Conservation (phyloP, 139 green algal species). For the Chlamydomonas sphaeroides region DNA sequence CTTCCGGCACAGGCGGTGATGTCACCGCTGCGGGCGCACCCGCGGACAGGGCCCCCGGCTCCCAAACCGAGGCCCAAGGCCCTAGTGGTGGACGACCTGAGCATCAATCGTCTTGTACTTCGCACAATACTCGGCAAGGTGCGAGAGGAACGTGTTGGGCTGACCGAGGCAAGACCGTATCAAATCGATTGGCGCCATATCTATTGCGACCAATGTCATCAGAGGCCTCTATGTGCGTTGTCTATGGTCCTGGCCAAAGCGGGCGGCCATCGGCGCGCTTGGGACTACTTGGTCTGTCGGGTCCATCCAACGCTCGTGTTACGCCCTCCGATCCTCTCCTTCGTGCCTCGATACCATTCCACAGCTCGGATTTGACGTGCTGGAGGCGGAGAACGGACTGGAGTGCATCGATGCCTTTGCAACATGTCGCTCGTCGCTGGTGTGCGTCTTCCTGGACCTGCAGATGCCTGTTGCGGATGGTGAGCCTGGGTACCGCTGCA, state of each 20-base stretch:
- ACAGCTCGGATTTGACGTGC: slow-evolving; percentile 38
- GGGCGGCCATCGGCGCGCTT: not conserved
- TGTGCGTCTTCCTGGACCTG: slow-evolving; percentile 35
- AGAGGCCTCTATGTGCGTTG: not conserved
- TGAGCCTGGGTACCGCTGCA: not conserved
- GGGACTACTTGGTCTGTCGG: not conserved
- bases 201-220: not conserved
- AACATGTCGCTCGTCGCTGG: not conserved
- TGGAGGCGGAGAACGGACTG: slow-evolving; percentile 23
- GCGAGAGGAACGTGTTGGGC: too few relatives aligned
- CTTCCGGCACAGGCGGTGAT: too few relatives aligned
- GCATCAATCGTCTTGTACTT: slow-evolving; percentile 16
- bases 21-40: too few relatives aligned
- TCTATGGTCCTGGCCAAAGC: not conserved
- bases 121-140: slow-evolving; percentile 28
- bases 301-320: not conserved
- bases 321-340: not conserved
- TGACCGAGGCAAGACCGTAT: not conserved
- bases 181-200: not conserved
- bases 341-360: not conserved
- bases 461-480: slow-evolving; percentile 30
- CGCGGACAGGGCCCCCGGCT: not conserved
- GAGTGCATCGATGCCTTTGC: slow-evolving; percentile 23
- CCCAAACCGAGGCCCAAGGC: slow-evolving; percentile 9
- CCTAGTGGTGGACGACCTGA: slow-evolving; percentile 27